These are phyloP conservation scores for Nephelium lappaceum DNA, from an alignment of 345 rosid genomes.

Conservation along the genomic window DNA sequence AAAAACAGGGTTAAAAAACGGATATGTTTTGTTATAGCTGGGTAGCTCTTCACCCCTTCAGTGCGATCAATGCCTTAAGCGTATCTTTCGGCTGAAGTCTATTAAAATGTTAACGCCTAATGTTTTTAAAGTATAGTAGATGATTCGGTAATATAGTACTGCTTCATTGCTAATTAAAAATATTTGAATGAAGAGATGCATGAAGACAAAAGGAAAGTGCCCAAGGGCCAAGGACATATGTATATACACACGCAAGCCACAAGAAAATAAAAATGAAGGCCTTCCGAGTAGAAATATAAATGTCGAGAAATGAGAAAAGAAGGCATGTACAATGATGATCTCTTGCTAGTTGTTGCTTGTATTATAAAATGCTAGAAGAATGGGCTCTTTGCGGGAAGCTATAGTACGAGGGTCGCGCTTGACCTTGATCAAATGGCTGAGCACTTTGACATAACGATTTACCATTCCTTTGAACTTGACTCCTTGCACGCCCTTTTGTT, in stretches of 20 bases:
- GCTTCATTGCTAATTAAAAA: background rate
- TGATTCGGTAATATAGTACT: too few species aligned
- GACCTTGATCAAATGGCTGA: slow-evolving; percentile 56
- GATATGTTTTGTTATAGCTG: background rate
- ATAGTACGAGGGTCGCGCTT: slow-evolving; percentile 36
- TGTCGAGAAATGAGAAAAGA: too few species aligned
- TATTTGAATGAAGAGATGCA: background rate
- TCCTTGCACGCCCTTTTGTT: slow-evolving; percentile 32
- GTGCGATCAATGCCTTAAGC: too few species aligned
- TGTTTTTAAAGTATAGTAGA: too few species aligned
- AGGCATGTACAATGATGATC: too few species aligned
- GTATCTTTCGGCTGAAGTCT: too few species aligned
- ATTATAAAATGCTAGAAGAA: slow-evolving; percentile 14
- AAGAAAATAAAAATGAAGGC: too few species aligned
- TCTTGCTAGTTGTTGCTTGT: too few species aligned
- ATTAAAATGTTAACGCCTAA: too few species aligned
- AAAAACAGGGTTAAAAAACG: too few species aligned
- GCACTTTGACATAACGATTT: slow-evolving; percentile 60
- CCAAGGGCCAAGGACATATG: background rate
- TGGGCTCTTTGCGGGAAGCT: slow-evolving; percentile 26
- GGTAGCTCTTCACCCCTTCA: background rate
- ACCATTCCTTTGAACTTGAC: slow-evolving; percentile 59
- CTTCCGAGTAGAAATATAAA: too few species aligned
- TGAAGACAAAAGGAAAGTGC: background rate
- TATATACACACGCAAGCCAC: background rate